Evolutionary conservation across 2,329 filamentous ascomycete species (phyloP).

Genomic region (Camptophora hylomeconis): DNA sequence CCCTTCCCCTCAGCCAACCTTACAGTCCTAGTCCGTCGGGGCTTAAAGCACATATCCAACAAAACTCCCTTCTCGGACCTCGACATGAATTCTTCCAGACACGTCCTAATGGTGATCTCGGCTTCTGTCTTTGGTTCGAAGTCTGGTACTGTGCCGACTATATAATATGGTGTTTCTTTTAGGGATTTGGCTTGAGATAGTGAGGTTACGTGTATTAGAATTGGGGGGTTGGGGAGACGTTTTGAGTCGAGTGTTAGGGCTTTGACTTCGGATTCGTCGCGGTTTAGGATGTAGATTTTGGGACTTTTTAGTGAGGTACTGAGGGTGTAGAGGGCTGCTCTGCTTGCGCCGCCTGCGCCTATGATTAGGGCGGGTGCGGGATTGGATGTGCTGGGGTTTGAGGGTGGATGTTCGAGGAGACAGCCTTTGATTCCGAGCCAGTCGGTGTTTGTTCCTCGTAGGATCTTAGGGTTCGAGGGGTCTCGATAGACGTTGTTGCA

Average conservation of each 20-base stretch:
- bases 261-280: conserved; percentile 21
- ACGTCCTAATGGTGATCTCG: conserved; percentile 19
- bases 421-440: conserved; percentile 30
- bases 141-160: conserved; percentile 29
- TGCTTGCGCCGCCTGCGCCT: conserved; percentile 30
- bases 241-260: conserved; percentile 19
- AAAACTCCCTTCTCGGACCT: conserved; percentile 21
- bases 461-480: conserved; percentile 12
- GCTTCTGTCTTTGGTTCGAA: conserved; percentile 20
- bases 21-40: conserved; percentile 25
- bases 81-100: conserved; percentile 20
- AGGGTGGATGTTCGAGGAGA: conserved; percentile 13
- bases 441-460: conserved; percentile 32
- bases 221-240: conserved; percentile 1
- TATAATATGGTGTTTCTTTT: conserved; percentile 20
- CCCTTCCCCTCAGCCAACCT: conserved; percentile 21
- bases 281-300: conserved; percentile 26
- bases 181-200: conserved; percentile 18
- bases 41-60: conserved; percentile 33
- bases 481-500: conserved; percentile 13
- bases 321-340: conserved; percentile 28
- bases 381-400: conserved; percentile 9
- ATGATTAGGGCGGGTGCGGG: conserved; percentile 24
- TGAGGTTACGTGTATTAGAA: conserved; percentile 21
- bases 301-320: conserved; percentile 18